These are phyloP conservation scores for Fusarium verticillioides DNA, from an alignment of 2,329 filamentous ascomycete species.

Conservation along the genomic window DNA sequence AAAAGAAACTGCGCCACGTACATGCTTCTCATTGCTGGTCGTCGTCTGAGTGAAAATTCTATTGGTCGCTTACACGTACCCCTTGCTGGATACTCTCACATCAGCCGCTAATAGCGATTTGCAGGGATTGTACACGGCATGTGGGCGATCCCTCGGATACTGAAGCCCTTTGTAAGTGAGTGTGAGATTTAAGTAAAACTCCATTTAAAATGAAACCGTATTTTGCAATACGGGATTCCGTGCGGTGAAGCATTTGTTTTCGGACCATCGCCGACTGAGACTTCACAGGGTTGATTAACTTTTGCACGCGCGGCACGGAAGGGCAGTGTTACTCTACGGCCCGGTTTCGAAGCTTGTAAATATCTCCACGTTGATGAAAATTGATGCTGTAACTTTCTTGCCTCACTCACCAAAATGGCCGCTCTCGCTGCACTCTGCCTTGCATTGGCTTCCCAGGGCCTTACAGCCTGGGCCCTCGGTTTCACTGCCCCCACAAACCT, in stretches of 20 bases:
- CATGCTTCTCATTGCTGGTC: neutral
- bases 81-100: neutral
- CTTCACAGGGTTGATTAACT: neutral
- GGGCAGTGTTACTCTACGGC: neutral
- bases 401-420: constrained; percentile 8
- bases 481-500: constrained; percentile 1
- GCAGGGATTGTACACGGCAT: neutral
- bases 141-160: neutral
- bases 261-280: neutral
- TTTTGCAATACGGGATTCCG: neutral
- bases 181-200: neutral
- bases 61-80: neutral
- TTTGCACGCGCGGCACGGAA: neutral
- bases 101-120: neutral
- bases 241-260: neutral
- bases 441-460: constrained; percentile 8
- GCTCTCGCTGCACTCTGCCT: neutral
- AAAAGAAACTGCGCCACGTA: constrained; percentile 3
- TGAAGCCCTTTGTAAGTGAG: neutral
- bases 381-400: neutral
- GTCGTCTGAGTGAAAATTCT: rapidly evolving
- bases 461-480: constrained; percentile 14
- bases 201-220: neutral
- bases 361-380: neutral
- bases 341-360: neutral